Conservation (phyloP, 2,329 filamentous ascomycete genomes). For the Fusarium musae region DNA sequence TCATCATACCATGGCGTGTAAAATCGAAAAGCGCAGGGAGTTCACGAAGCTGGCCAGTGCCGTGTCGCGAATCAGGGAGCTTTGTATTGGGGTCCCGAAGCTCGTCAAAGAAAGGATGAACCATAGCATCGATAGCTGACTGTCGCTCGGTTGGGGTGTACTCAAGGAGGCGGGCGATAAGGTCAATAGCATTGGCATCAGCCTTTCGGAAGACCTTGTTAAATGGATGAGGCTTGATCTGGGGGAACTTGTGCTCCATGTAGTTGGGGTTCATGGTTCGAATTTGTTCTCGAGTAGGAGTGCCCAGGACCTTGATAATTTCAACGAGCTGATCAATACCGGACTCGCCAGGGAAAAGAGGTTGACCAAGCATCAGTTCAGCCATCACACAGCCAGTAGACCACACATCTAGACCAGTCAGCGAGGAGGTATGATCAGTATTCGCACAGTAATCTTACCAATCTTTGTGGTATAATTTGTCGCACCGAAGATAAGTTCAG, state of each 20-base stretch:
- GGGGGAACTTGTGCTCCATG: slow-evolving; percentile 99
- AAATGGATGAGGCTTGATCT: slow-evolving; percentile 99
- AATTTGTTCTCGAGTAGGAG: slow-evolving; percentile 96
- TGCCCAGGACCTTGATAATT: slow-evolving; percentile 99
- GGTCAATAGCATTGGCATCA: slow-evolving; percentile 89
- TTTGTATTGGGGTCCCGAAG: slow-evolving; percentile 90
- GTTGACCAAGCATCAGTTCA: slow-evolving; percentile 97
- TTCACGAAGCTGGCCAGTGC: slow-evolving; percentile 81
- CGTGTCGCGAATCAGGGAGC: slow-evolving; percentile 93
- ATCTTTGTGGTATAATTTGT: slow-evolving; percentile 99
- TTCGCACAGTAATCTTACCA: slow-evolving; percentile 69
- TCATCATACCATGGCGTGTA: slow-evolving; percentile 83
- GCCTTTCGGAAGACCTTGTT: slow-evolving; percentile 99
- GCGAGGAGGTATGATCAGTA: slow-evolving; percentile 2
- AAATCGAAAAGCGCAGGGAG: slow-evolving; percentile 93
- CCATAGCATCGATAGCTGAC: slow-evolving; percentile 94
- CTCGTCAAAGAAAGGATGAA: slow-evolving; percentile 98
- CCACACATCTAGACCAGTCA: slow-evolving; percentile 88
- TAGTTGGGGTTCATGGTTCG: slow-evolving; percentile 99
- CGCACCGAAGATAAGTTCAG: slow-evolving; percentile 97
- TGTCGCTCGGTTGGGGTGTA: slow-evolving; percentile 97
- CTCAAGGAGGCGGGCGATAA: slow-evolving; percentile 93
- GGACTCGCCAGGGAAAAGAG: slow-evolving; percentile 96
- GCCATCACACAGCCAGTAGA: slow-evolving; percentile 99
- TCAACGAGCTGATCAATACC: slow-evolving; percentile 98